These are phyloP conservation scores for Chloranthus sessilifolius DNA, from an alignment of 164 flowering plant genomes.

Conservation along the genomic window DNA sequence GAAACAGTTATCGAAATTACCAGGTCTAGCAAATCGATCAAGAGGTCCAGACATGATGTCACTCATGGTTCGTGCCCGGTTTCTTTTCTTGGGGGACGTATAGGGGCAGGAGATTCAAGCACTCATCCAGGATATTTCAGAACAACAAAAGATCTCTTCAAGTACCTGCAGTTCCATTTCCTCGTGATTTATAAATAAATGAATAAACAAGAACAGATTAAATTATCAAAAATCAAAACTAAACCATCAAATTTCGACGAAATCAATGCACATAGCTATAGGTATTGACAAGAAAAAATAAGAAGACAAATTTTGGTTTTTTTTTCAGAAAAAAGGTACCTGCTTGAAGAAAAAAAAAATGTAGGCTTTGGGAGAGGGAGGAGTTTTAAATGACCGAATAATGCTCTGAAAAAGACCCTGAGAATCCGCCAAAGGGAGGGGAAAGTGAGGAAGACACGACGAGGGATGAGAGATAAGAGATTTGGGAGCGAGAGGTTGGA, in stretches of 20 bases:
- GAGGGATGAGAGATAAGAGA: too few relatives aligned
- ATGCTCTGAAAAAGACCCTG: conserved; percentile 5
- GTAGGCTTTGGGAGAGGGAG: conserved; percentile 2
- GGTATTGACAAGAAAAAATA: too few relatives aligned
- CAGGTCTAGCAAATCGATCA: conserved; percentile 33
- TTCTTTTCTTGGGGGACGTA: conserved; percentile 12
- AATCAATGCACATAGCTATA: too few relatives aligned
- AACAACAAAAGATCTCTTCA: conserved; percentile 8
- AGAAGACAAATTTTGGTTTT: too few relatives aligned
- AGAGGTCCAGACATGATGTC: conserved; percentile 45
- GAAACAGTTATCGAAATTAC: too few relatives aligned
- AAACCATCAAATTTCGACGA: background rate
- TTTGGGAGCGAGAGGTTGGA: background rate
- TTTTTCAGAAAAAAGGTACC: too few relatives aligned
- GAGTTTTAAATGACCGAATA: conserved; percentile 13
- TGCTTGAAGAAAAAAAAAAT: background rate
- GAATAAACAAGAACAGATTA: too few relatives aligned
- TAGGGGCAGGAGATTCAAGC: conserved; percentile 19
- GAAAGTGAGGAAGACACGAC: conserved; percentile 9
- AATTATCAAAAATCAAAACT: background rate
- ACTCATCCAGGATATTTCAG: conserved; percentile 13
- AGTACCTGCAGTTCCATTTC: conserved; percentile 11
- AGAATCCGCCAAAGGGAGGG: background rate
- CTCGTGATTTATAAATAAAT: too few relatives aligned
- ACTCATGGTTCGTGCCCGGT: conserved; percentile 27